Evolutionary conservation across 768 basidiomycete species (phyloP).

Genomic region (Mycena kentingensis): DNA sequence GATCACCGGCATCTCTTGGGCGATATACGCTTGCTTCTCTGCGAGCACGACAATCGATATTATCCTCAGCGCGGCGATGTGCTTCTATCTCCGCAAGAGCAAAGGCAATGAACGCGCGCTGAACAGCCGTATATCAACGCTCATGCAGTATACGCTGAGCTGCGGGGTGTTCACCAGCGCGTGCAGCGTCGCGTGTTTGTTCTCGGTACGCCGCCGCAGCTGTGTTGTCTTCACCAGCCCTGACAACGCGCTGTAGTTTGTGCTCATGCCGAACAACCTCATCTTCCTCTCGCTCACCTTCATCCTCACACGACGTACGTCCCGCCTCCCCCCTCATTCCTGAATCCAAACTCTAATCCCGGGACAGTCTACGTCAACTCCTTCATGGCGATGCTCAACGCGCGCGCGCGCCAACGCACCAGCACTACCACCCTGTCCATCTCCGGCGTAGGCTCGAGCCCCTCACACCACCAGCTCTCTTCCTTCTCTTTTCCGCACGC

Average conservation of each 20-base stretch:
- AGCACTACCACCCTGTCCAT: neutral
- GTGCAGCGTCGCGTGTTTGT: slow-evolving; percentile 44
- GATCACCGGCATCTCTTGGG: slow-evolving; percentile 49
- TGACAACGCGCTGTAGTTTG: too few species aligned
- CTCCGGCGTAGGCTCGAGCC: neutral
- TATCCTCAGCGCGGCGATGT: slow-evolving; percentile 39
- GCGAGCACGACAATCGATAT: slow-evolving; percentile 48
- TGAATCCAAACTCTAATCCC: neutral
- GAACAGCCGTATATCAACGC: slow-evolving; percentile 34
- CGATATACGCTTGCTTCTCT: slow-evolving; percentile 42
- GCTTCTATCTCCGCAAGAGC: slow-evolving; percentile 36
- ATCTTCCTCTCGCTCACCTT: slow-evolving; percentile 46
- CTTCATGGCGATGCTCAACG: slow-evolving; percentile 33
- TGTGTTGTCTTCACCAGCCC: too few species aligned
- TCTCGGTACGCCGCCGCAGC: slow-evolving; percentile 34
- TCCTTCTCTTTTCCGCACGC: too few species aligned
- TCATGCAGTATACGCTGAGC: too few species aligned
- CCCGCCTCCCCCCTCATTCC: neutral
- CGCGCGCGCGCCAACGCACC: slow-evolving; percentile 7
- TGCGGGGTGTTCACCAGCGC: too few species aligned
- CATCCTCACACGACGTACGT: slow-evolving; percentile 46
- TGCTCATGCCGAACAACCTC: slow-evolving; percentile 45
- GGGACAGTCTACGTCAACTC: slow-evolving; percentile 50
- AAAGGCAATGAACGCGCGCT: slow-evolving; percentile 28
- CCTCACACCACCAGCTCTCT: neutral